Conservation (phyloP, 73 alveolate genomes). For the Breviolum minutum region DNA sequence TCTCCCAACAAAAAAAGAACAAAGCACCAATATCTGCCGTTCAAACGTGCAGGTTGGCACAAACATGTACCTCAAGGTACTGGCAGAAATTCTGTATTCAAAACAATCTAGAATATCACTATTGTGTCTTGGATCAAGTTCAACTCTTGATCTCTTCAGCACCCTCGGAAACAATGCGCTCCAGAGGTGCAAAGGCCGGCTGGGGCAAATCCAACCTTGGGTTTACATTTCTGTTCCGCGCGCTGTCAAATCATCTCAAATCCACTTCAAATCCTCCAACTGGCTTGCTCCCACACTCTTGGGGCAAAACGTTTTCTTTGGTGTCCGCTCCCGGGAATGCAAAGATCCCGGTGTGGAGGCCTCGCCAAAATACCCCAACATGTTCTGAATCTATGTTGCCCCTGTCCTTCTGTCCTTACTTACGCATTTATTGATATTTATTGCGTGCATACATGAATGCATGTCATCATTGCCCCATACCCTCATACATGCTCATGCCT, state of each 20-base stretch:
- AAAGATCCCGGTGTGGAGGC: conserved; percentile 49
- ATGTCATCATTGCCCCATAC: too few relatives aligned
- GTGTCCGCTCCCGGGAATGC: conserved; percentile 28
- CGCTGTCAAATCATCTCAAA: background rate
- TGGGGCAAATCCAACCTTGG: conserved; percentile 58
- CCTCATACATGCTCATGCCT: too few relatives aligned
- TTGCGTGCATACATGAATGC: too few relatives aligned
- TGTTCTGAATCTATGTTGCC: background rate
- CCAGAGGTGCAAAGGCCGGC: conserved; percentile 26
- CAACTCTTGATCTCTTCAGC: conserved; percentile 51
- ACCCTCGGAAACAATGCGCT: conserved; percentile 84
- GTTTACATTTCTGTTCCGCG: background rate
- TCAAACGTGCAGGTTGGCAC: background rate
- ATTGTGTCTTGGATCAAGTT: background rate
- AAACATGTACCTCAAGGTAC: too few relatives aligned
- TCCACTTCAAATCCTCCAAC: background rate
- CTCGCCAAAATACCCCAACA: background rate
- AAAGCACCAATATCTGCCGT: background rate
- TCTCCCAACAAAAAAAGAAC: background rate
- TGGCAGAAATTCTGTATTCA: too few relatives aligned
- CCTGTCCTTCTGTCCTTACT: background rate
- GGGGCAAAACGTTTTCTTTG: background rate
- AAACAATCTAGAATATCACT: too few relatives aligned
- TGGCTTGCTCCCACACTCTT: background rate
- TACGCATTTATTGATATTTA: conserved; percentile 51